Conservation (phyloP, 2,329 filamentous ascomycete genomes). For the Teratosphaeriaceae sp. region DNA sequence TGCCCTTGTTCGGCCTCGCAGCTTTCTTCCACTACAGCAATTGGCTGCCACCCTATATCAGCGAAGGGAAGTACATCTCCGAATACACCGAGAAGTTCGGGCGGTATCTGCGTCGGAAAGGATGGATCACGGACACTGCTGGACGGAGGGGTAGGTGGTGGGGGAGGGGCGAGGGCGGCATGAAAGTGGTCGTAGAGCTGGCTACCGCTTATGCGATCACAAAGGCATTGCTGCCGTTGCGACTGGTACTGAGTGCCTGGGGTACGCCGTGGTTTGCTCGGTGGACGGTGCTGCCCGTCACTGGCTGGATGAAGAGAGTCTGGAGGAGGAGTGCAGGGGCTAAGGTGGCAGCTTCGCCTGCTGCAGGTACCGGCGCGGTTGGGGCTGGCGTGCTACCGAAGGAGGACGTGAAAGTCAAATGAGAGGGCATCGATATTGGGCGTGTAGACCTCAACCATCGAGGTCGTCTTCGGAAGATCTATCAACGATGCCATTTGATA, state of each 20-base stretch:
- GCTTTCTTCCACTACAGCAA: constrained; percentile 72
- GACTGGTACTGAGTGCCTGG: constrained; percentile 76
- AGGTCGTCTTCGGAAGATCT: no score
- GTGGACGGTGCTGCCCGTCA: constrained; percentile 48
- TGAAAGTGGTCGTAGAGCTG: constrained; percentile 56
- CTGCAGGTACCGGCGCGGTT: constrained; percentile 11
- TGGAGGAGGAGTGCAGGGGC: constrained; percentile 23
- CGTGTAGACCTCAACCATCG: no score
- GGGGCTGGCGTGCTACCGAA: constrained; percentile 6
- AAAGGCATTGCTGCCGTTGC: constrained; percentile 72
- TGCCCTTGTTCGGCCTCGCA: constrained; percentile 70
- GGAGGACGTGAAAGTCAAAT: background rate
- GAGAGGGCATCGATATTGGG: no score
- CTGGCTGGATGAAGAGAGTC: constrained; percentile 32
- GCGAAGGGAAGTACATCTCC: constrained; percentile 48
- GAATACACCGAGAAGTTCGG: constrained; percentile 69
- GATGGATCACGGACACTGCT: constrained; percentile 62
- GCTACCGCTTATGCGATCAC: constrained; percentile 88
- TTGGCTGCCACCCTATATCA: constrained; percentile 58
- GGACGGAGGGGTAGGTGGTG: constrained; percentile 28
- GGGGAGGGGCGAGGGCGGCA: constrained; percentile 39
- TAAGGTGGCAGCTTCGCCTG: constrained; percentile 1
- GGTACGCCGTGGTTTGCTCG: constrained; percentile 84
- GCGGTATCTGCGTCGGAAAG: constrained; percentile 67
- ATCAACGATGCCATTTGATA: no score